Percentiles rank a stretch among this genome's conserved stretches.
phyloP scores from a whole-genome alignment of 345 rosid genomes.

The Kernera saxatilis region DNA sequence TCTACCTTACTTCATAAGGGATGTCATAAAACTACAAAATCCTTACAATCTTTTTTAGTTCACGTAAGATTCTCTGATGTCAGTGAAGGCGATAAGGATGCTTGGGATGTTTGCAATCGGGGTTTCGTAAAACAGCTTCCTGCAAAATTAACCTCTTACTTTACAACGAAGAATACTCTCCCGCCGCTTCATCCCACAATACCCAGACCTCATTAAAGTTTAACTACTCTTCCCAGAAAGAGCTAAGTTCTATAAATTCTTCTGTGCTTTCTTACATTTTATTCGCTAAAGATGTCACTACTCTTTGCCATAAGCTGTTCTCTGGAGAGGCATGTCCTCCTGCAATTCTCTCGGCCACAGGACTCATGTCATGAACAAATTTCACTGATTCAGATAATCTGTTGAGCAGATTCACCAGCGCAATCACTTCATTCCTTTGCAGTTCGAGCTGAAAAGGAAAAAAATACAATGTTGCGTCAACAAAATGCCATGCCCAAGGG shows the following conservation, averaged over 20 bases:
- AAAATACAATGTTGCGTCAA: neutral
- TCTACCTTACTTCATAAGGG: no score
- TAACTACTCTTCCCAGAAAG: neutral
- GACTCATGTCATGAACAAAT: conserved; percentile 53
- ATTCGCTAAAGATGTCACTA: conserved; percentile 25
- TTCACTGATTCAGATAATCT: conserved; percentile 68
- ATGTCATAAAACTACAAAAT: no score
- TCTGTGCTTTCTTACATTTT: conserved; percentile 1
- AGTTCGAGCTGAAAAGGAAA: conserved; percentile 46
- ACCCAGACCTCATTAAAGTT: neutral
- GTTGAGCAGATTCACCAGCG: conserved; percentile 66
- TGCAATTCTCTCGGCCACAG: conserved; percentile 32
- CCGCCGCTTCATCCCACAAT: neutral
- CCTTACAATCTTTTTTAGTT: neutral
- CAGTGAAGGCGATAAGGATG: neutral
- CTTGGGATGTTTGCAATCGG: neutral
- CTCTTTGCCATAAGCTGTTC: conserved; percentile 35
- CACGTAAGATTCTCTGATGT: neutral
- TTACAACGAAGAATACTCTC: neutral
- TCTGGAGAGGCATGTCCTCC: conserved; percentile 20
- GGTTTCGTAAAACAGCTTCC: neutral
- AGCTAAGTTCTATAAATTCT: neutral
- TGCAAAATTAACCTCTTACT: neutral
- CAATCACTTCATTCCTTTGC: conserved; percentile 78
- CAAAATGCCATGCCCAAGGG: neutral